Conservation (phyloP, 2,329 filamentous ascomycete species). For the Dichotomopilus funicola region DNA sequence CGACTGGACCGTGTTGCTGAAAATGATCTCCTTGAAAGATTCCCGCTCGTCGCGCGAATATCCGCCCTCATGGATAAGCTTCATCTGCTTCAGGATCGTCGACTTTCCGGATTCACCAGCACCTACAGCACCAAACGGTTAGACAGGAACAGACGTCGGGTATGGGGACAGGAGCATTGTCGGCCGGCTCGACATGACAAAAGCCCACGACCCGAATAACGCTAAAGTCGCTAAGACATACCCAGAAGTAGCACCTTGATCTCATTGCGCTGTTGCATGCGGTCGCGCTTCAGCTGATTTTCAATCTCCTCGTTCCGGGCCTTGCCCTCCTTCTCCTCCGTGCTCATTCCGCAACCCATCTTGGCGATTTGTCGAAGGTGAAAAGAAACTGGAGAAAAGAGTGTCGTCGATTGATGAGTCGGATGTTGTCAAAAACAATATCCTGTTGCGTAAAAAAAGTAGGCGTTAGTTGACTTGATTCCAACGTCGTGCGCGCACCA, state of each 20-base stretch:
- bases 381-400: constrained; percentile 11
- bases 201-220: not conserved
- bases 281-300: constrained; percentile 97
- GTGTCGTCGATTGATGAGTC: constrained; percentile 11
- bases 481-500: too few species aligned
- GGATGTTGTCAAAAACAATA: constrained; percentile 2
- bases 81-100: constrained; percentile 95
- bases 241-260: constrained; percentile 99
- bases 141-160: not conserved
- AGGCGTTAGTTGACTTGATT: constrained; percentile 12
- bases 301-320: constrained; percentile 99
- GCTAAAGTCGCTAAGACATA: constrained; percentile 43
- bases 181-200: not conserved
- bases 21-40: constrained; percentile 66
- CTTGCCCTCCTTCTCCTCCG: constrained; percentile 99
- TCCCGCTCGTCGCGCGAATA: constrained; percentile 85
- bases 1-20: constrained; percentile 63
- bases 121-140: constrained; percentile 45
- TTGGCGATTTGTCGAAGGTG: constrained; percentile 43
- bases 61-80: constrained; percentile 97
- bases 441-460: too few species aligned
- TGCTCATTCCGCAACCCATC: constrained; percentile 99
- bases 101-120: constrained; percentile 98
- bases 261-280: constrained; percentile 98
- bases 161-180: too few species aligned